Percentiles rank a stretch among this genome's conserved stretches.
Conservation (phyloP, 2,329 filamentous ascomycete species). For the Cladosporium sp. region DNA sequence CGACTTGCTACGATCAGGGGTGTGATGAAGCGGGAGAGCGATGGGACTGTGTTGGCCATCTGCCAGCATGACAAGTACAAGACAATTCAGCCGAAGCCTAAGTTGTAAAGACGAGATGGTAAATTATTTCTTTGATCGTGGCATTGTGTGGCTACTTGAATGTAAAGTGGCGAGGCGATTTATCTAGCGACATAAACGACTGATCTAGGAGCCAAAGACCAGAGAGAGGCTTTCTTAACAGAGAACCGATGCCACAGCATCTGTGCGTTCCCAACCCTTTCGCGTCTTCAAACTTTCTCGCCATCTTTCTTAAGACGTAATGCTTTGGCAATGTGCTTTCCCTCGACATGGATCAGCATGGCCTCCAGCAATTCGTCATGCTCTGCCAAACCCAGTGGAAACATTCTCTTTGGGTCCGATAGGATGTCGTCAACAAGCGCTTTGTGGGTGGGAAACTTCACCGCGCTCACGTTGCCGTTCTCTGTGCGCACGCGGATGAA, state of each 20-base stretch:
- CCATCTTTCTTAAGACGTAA: too few relatives aligned
- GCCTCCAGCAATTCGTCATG: background rate
- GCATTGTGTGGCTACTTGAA: too few relatives aligned
- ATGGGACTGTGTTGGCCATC: constrained; percentile 31
- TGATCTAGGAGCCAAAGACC: too few relatives aligned
- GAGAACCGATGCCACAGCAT: too few relatives aligned
- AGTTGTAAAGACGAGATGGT: background rate
- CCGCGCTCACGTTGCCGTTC: background rate
- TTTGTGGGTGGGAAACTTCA: background rate
- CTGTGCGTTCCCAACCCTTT: too few relatives aligned
- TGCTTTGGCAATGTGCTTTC: too few relatives aligned
- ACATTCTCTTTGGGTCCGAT: background rate
- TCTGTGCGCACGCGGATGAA: background rate
- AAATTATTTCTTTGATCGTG: too few relatives aligned
- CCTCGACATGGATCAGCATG: background rate
- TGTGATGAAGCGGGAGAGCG: constrained; percentile 35
- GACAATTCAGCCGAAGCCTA: background rate
- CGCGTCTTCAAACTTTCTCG: too few relatives aligned
- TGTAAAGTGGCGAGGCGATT: too few relatives aligned
- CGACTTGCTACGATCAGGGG: constrained; percentile 37
- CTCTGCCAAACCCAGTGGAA: background rate
- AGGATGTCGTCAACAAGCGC: background rate
- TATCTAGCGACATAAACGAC: too few relatives aligned
- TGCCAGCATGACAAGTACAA: constrained; percentile 33
- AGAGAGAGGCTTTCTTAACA: too few relatives aligned